Percentiles rank a stretch among this genome's conserved stretches.
Conservation (phyloP, 2,329 filamentous ascomycete genomes). For the Stylonectria norvegica region DNA sequence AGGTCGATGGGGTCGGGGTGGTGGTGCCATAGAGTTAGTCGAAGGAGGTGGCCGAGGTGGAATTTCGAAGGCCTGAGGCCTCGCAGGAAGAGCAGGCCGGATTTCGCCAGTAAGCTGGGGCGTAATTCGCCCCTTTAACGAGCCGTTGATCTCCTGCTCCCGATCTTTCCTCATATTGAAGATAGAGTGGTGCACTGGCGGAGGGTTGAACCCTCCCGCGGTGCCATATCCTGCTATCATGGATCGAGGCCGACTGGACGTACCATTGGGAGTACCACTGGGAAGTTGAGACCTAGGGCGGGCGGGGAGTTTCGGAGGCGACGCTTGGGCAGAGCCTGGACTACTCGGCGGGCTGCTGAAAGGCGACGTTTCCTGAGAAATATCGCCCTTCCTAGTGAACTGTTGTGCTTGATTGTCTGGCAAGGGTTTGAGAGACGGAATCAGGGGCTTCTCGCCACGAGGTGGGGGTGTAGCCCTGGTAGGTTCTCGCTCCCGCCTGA, state of each 20-base stretch:
- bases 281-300: constrained; percentile 46
- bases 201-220: constrained; percentile 43
- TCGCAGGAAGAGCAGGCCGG: constrained; percentile 48
- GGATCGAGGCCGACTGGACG: constrained; percentile 23
- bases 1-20: constrained; percentile 45
- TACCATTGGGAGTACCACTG: constrained; percentile 17
- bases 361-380: constrained; percentile 59
- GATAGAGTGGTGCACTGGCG: constrained; percentile 50
- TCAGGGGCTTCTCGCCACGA: constrained; percentile 65
- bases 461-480: constrained; percentile 71
- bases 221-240: constrained; percentile 13
- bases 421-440: constrained; percentile 26
- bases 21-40: constrained; percentile 25
- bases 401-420: constrained; percentile 12
- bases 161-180: constrained; percentile 44
- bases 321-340: constrained; percentile 53
- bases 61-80: constrained; percentile 38
- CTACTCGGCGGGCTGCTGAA: constrained; percentile 85
- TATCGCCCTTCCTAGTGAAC: constrained; percentile 13
- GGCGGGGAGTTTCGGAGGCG: constrained; percentile 47
- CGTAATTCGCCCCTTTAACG: constrained; percentile 34
- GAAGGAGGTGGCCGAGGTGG: constrained; percentile 14
- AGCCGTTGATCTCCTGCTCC: constrained; percentile 41
- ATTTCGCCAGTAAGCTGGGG: constrained; percentile 43
- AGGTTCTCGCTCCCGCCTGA: constrained; percentile 48